A percentile compares a stretch with the other conserved stretches of the same genome.
Evolutionary conservation across 78 protist species (phyloP).

Genomic region (Capsaspora owczarzaki): DNA sequence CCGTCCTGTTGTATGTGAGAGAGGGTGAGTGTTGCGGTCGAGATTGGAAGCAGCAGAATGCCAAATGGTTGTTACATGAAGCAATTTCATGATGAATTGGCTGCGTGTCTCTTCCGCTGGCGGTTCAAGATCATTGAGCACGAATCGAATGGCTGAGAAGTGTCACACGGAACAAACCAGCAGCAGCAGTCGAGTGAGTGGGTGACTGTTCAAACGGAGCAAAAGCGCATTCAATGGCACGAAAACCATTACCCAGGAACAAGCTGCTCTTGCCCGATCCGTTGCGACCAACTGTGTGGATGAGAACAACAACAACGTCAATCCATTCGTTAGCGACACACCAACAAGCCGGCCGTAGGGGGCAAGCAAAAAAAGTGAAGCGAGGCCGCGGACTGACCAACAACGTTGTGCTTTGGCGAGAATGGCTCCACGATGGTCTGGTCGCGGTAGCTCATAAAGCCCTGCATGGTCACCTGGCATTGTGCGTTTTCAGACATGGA

Average conservation of each 20-base stretch:
- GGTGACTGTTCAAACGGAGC: slow-evolving; percentile 9
- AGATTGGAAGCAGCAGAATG: not conserved
- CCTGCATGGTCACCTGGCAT: slow-evolving; percentile 40
- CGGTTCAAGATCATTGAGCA: slow-evolving; percentile 40
- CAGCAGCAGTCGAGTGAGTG: slow-evolving; percentile 17
- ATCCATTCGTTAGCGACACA: not conserved
- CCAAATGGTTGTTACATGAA: not conserved
- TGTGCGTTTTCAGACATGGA: too few species aligned
- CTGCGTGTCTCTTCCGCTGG: slow-evolving; percentile 38
- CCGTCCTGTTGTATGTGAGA: not conserved
- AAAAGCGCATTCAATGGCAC: not conserved
- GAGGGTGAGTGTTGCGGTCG: not conserved
- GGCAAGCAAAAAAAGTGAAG: not conserved
- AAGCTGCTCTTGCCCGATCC: slow-evolving; percentile 78
- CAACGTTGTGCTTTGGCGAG: slow-evolving; percentile 47
- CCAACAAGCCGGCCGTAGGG: not conserved
- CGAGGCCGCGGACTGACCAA: slow-evolving; percentile 32
- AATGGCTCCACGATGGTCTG: slow-evolving; percentile 26
- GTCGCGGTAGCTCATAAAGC: slow-evolving; percentile 52
- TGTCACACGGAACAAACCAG: not conserved
- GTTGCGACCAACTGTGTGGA: slow-evolving; percentile 61
- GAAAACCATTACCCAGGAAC: slow-evolving; percentile 20
- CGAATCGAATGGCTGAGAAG: slow-evolving; percentile 75
- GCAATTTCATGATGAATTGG: not conserved
- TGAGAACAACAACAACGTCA: not conserved